Evolutionary conservation across 2,329 filamentous ascomycete species (phyloP).

Genomic region (Diatrype stigma): DNA sequence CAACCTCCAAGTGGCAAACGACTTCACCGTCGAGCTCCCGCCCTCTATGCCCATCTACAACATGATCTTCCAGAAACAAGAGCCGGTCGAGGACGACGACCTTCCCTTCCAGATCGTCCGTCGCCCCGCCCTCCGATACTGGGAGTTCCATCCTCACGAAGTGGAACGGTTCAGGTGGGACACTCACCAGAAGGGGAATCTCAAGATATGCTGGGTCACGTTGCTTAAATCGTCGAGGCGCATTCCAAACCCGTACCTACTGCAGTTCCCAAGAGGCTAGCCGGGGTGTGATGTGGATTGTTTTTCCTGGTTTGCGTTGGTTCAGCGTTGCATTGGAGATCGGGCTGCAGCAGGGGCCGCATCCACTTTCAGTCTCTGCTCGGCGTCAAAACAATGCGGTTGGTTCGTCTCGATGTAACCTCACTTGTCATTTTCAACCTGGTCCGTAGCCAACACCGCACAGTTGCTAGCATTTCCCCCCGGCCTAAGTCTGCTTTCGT

Average conservation of each 20-base stretch:
- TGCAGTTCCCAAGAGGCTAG: constrained; percentile 15
- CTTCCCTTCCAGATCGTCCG: constrained; percentile 19
- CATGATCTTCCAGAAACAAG: constrained; percentile 16
- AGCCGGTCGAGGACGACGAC: constrained; percentile 9
- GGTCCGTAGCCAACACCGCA: background rate
- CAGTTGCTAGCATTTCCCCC: background rate
- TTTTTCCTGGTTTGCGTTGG: background rate
- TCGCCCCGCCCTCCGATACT: constrained; percentile 23
- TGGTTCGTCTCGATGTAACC: background rate
- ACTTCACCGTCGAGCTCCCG: constrained; percentile 25
- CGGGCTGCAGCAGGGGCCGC: background rate
- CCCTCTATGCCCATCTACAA: constrained; percentile 19
- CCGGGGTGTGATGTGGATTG: background rate
- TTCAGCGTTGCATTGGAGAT: background rate
- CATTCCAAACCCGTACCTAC: constrained; percentile 23
- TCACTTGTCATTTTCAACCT: background rate
- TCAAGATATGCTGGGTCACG: constrained; percentile 20
- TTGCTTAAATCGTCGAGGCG: constrained; percentile 14
- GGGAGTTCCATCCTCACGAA: constrained; percentile 25
- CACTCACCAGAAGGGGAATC: constrained; percentile 13
- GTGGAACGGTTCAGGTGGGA: constrained; percentile 27
- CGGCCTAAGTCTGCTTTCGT: background rate
- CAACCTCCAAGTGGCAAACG: constrained; percentile 13
- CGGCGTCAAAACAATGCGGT: background rate
- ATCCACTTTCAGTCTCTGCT: background rate